A percentile compares a stretch with the other conserved stretches of the same genome.
Conservation (phyloP, 2,329 filamentous ascomycete species). For the Penicillium sp. region DNA sequence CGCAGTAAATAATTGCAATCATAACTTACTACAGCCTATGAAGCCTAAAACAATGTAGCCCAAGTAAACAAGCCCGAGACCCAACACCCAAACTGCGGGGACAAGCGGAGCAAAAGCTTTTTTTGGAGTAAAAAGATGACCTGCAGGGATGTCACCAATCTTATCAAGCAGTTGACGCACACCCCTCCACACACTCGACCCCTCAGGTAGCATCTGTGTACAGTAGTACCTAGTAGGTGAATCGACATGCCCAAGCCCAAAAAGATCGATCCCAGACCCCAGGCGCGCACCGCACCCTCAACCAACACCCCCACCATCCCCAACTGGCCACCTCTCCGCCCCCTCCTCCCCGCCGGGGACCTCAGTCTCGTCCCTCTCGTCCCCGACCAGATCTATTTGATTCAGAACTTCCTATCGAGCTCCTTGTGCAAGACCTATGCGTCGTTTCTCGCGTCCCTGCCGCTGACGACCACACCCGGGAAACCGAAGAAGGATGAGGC, state of each 20-base stretch:
- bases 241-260: slow-evolving; percentile 16
- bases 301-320: slow-evolving; percentile 38
- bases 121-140: slow-evolving; percentile 3
- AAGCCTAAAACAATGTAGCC: not conserved
- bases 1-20: not conserved
- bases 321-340: slow-evolving; percentile 72
- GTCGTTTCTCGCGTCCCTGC: slow-evolving; percentile 68
- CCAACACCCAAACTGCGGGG: slow-evolving; percentile 11
- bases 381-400: slow-evolving; percentile 68
- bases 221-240: not conserved
- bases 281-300: slow-evolving; percentile 1
- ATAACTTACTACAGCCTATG: not conserved
- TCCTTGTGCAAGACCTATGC: slow-evolving; percentile 75
- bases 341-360: slow-evolving; percentile 63
- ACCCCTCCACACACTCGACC: not conserved
- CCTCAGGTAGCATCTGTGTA: not conserved
- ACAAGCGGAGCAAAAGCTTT: slow-evolving; percentile 12
- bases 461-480: slow-evolving; percentile 74
- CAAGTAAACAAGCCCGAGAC: not conserved
- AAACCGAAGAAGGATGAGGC: slow-evolving; percentile 79
- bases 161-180: not conserved
- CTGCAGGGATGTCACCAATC: not conserved
- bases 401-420: slow-evolving; percentile 73
- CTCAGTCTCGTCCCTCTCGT: slow-evolving; percentile 61
- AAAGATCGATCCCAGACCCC: slow-evolving; percentile 14